phyloP scores from a whole-genome alignment of 176 grass and related monocot genomes.

The Typha latifolia region DNA sequence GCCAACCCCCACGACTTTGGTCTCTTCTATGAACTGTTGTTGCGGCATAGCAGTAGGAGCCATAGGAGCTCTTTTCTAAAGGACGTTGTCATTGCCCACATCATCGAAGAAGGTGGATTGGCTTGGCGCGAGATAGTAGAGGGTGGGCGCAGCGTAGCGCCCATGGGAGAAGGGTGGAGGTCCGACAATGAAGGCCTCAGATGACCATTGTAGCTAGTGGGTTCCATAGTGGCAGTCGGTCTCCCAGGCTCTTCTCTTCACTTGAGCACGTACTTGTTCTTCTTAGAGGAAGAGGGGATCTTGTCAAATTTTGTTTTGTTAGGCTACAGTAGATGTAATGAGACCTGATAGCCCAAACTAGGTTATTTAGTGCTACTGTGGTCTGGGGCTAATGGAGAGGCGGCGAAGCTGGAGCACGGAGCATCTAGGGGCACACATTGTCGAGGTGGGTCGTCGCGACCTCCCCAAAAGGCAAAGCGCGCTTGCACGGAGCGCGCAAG shows the following conservation, averaged over 20 bases:
- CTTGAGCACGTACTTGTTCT: slow-evolving; percentile 88
- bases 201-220: not conserved
- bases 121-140: not conserved
- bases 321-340: no score
- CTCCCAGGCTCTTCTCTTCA: slow-evolving; percentile 39
- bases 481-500: slow-evolving; percentile 67
- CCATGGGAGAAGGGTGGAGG: not conserved
- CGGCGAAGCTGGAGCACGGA: slow-evolving; percentile 91
- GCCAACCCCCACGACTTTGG: not conserved
- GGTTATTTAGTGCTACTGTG: no score
- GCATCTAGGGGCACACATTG: slow-evolving; percentile 82
- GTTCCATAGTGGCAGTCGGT: no score
- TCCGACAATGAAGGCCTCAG: not conserved
- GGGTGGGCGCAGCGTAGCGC: not conserved
- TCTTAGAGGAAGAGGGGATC: no score
- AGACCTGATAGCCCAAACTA: no score
- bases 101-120: slow-evolving; percentile 23
- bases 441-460: slow-evolving; percentile 66
- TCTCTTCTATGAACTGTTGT: not conserved
- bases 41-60: not conserved
- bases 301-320: no score
- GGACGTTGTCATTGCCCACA: slow-evolving; percentile 20
- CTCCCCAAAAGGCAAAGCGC: slow-evolving; percentile 75
- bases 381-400: no score
- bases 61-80: slow-evolving; percentile 18